Conservation (phyloP, 2,329 filamentous ascomycete genomes). For the Akanthomyces dipterigenus region DNA sequence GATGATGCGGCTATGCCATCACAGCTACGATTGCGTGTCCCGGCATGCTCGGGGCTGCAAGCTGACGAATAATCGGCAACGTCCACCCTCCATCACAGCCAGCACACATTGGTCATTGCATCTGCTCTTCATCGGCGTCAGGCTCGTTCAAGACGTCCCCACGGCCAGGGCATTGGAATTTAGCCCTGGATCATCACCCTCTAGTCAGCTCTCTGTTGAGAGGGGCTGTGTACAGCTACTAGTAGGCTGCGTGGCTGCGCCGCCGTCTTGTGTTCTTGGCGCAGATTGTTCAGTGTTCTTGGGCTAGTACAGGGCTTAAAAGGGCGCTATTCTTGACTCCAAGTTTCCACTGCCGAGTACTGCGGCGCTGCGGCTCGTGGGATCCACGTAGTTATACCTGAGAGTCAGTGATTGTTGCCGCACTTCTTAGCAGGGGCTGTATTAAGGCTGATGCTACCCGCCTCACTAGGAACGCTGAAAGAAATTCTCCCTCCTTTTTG, state of each 20-base stretch:
- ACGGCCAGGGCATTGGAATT: background rate
- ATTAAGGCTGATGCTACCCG: conserved; percentile 4
- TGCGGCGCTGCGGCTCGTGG: background rate
- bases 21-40: background rate
- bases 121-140: background rate
- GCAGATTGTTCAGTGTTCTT: background rate
- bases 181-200: background rate
- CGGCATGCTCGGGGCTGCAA: background rate
- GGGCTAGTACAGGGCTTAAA: background rate
- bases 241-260: too few species aligned
- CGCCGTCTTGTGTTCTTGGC: conserved; percentile 3
- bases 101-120: background rate
- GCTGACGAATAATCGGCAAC: background rate
- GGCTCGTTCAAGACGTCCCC: background rate
- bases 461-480: background rate
- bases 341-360: background rate
- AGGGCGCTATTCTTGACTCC: background rate
- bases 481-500: background rate
- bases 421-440: background rate
- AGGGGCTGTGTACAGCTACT: conserved; percentile 3
- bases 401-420: background rate
- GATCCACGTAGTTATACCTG: background rate
- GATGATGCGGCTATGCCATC: conserved; percentile 11
- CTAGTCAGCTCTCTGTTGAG: background rate
- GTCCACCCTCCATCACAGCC: background rate